phyloP scores from a whole-genome alignment of 148 eudicot genomes.

The Rhododendron vialii region DNA sequence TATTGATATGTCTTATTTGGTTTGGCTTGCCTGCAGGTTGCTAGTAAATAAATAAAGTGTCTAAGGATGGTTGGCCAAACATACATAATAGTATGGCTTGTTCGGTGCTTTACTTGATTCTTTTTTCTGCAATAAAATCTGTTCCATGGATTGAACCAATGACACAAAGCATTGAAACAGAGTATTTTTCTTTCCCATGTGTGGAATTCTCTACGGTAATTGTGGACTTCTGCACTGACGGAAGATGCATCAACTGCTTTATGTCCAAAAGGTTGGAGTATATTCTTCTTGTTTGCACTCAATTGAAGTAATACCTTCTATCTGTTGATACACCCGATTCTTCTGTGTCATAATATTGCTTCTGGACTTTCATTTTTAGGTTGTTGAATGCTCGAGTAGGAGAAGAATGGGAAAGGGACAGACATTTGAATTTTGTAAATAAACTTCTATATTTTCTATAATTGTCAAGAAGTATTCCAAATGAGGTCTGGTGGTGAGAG shows the following conservation, averaged over 20 bases:
- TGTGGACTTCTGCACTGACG: not conserved
- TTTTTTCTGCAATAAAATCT: not conserved
- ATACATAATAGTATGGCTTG: not conserved
- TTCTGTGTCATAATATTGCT: not conserved
- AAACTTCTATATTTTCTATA: not conserved
- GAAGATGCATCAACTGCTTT: not conserved
- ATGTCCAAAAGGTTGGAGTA: not conserved
- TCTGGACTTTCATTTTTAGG: not conserved
- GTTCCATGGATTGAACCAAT: not conserved
- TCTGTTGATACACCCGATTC: not conserved
- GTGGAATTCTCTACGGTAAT: not conserved
- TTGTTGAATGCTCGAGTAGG: not conserved
- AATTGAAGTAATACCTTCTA: not conserved
- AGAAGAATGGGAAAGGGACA: not conserved
- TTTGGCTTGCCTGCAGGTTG: not conserved
- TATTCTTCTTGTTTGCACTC: not conserved
- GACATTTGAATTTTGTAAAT: not conserved
- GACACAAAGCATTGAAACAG: not conserved
- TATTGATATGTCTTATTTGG: not conserved
- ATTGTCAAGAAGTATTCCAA: not conserved
- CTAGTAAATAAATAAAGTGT: not conserved
- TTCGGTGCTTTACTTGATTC: not conserved
- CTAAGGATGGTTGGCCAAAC: not conserved
- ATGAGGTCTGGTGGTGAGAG: not conserved
- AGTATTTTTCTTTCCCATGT: not conserved